Base-by-base conservation (phyloP, 306 rosid species). In the Medicago arabica region DNA sequence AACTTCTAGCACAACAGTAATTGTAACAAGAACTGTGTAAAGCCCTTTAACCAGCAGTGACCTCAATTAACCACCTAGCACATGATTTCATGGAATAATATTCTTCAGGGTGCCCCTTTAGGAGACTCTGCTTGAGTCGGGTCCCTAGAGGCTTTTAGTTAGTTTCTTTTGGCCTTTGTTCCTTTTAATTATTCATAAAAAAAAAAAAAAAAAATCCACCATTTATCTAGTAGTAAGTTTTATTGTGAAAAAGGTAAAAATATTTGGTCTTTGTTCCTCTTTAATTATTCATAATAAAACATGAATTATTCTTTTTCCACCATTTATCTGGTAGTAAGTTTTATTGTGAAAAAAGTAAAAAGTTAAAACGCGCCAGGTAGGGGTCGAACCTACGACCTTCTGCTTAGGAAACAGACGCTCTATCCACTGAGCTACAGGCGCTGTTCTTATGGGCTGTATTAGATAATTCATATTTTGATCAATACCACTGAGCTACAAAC, bases 11-110 rank as follows among this genome's bases (percentile, higher is more conserved):
- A 72, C 65, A 67, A 68, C 34, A 39, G 67, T 70, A 63, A 77
- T 68, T 69, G 66, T 65, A 75, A 71, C 75, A 74, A 74, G 69
- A 55, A 78, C 43, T 39, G 31, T 77, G 62, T 54, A 64, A 81
- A 78, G 78, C 85, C 57, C 49, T 61, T 63, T 73, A 67, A 51
- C 76, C 70, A 60, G 69, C 82, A 79, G 25, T 72, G 71, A 72
- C 82, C 46, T 72, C 53, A 69, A 66, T 75, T 70, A 81, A 50
- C 79, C 65, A 81, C 53, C 47, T 54, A 50, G 64, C 75, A 75
- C 75, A 71, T 76, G 41, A 70, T 71, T 67, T n/a, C 59, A 57
- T 57, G 78, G 38, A 69, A 40, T 34, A 36, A 43, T 83, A 17
- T 9, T 74, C 72, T 60, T 67, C 63, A 53, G 43, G 55, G 50